Conservation (phyloP, 2,329 filamentous ascomycete genomes). For the Neonectria neomacrospora region DNA sequence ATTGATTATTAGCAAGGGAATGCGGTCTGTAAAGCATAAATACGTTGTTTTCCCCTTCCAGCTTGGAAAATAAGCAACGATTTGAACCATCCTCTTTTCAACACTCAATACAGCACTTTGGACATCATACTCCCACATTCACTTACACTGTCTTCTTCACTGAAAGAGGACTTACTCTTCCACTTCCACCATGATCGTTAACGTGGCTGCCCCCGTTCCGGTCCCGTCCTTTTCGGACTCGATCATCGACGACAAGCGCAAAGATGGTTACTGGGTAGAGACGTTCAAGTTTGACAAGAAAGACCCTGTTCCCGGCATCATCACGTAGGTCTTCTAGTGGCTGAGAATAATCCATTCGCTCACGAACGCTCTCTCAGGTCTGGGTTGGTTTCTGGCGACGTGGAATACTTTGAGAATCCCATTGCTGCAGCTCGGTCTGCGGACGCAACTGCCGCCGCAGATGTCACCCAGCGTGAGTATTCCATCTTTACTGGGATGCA, state of each 20-base stretch:
- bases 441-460: not conserved
- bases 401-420: constrained; percentile 1
- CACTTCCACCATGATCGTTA: no score
- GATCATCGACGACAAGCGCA: not conserved
- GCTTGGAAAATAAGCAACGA: no score
- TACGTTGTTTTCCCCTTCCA: no score
- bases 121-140: no score
- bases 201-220: not conserved
- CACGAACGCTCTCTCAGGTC: not conserved
- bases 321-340: not conserved
- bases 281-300: not conserved
- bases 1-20: no score
- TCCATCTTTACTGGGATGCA: not conserved
- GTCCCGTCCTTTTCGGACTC: not conserved
- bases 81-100: no score
- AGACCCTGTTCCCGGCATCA: not conserved
- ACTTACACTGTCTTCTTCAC: no score
- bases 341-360: not conserved
- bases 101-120: no score
- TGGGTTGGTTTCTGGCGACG: not conserved
- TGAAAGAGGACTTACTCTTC: no score
- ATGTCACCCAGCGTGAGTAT: not conserved
- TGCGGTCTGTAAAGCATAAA: no score
- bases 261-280: not conserved
- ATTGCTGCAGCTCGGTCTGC: not conserved